These are phyloP conservation scores for Fusarium ambrosium DNA, from an alignment of 2,329 filamentous ascomycete genomes.

Conservation along the genomic window DNA sequence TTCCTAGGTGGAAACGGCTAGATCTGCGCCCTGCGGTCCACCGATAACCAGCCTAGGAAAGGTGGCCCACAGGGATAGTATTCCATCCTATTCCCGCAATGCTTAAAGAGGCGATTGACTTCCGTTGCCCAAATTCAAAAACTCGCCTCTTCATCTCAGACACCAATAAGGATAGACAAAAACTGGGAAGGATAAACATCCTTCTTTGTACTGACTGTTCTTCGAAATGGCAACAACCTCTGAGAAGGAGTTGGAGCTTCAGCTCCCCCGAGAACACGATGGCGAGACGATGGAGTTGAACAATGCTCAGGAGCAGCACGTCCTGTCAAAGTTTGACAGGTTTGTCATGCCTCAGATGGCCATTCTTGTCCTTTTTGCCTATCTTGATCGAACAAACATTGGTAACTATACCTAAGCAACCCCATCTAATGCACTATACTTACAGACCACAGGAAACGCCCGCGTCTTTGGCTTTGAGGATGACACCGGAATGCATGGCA, in stretches of 20 bases:
- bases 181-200: background rate
- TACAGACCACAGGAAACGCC: constrained; percentile 47
- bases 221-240: constrained; percentile 1
- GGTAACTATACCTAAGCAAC: background rate
- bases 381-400: constrained; percentile 48
- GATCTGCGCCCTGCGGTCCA: background rate
- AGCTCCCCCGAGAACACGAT: background rate
- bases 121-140: too few relatives aligned
- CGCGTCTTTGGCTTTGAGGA: constrained; percentile 51
- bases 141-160: background rate
- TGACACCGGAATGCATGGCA: constrained; percentile 47
- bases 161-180: background rate
- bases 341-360: constrained; percentile 47
- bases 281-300: constrained; percentile 8
- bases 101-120: constrained; percentile 1
- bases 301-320: constrained; percentile 7
- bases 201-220: background rate
- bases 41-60: background rate
- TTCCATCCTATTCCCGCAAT: background rate
- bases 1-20: background rate
- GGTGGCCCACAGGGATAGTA: background rate
- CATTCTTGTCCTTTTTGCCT: constrained; percentile 43
- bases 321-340: constrained; percentile 47
- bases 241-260: background rate
- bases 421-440: accelerated